These are phyloP conservation scores for Penicillium pulvis DNA, from an alignment of 495 filamentous ascomycete species.

Conservation along the genomic window DNA sequence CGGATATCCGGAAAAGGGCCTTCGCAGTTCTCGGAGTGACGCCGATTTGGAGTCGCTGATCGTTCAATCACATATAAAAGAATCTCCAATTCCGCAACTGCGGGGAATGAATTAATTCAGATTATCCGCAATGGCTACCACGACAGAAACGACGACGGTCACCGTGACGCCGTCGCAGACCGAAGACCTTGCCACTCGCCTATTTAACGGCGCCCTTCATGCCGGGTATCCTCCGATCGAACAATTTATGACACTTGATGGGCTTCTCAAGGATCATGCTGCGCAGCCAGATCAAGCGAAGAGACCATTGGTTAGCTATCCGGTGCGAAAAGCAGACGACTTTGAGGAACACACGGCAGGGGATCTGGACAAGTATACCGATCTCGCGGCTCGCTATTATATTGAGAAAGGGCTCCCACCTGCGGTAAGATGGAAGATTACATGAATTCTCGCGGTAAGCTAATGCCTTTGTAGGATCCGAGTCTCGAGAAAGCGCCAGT, in stretches of 20 bases:
- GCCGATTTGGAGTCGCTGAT: neutral
- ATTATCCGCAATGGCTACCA: conserved; percentile 19
- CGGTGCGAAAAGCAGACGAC: conserved; percentile 20
- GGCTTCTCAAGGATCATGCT: conserved; percentile 28
- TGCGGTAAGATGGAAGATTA: conserved; percentile 15
- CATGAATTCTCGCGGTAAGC: neutral
- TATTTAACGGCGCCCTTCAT: conserved; percentile 31
- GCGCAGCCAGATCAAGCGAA: conserved; percentile 21
- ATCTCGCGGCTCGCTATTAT: conserved; percentile 28
- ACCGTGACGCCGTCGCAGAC: conserved; percentile 10
- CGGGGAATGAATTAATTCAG: neutral
- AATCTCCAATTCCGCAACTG: neutral
- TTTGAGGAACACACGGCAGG: conserved; percentile 33
- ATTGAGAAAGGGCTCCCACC: conserved; percentile 23
- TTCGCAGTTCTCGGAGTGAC: neutral
- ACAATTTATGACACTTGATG: conserved; percentile 28
- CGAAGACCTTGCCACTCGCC: conserved; percentile 25
- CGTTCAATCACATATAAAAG: neutral
- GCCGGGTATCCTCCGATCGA: conserved; percentile 26
- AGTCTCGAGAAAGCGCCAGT: conserved; percentile 31
- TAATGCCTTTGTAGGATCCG: conserved; percentile 18
- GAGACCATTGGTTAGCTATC: conserved; percentile 29
- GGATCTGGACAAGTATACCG: conserved; percentile 29
- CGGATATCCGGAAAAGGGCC: neutral
- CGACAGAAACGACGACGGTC: conserved; percentile 17